Evolutionary conservation across 257 asterid species (phyloP).

Genomic region (Salvia hispanica): DNA sequence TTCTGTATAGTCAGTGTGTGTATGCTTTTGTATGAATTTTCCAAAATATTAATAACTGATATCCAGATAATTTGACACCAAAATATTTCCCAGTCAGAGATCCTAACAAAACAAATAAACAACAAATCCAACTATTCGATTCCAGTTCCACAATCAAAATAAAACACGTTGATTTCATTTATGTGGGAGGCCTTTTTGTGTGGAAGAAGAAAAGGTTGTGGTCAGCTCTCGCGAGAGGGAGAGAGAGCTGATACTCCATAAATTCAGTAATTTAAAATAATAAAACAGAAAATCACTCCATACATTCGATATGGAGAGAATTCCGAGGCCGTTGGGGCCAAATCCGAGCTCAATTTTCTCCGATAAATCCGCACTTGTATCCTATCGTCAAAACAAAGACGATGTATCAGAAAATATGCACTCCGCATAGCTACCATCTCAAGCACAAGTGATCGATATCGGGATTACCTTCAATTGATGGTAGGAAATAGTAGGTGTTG

Average conservation of each 20-base stretch:
- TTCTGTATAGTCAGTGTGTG: neutral
- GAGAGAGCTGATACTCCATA: slow-evolving; percentile 24
- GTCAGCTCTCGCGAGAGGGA: neutral
- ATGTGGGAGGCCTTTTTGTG: neutral
- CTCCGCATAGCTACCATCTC: neutral
- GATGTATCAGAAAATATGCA: slow-evolving; percentile 20
- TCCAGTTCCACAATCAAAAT: neutral
- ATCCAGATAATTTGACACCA: neutral
- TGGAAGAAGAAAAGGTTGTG: neutral
- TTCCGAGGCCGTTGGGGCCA: slow-evolving; percentile 85
- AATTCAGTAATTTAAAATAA: slow-evolving; percentile 20
- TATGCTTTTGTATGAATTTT: neutral
- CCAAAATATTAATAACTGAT: neutral
- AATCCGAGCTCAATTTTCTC: slow-evolving; percentile 77
- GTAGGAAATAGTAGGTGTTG: slow-evolving; percentile 62
- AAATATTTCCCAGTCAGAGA: neutral
- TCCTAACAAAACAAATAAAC: neutral
- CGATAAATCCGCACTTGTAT: slow-evolving; percentile 58
- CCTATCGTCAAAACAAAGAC: slow-evolving; percentile 54
- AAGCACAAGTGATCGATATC: neutral
- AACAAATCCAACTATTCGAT: neutral
- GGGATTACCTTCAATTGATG: slow-evolving; percentile 47
- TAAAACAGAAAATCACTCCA: slow-evolving; percentile 27
- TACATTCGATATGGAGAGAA: slow-evolving; percentile 74
- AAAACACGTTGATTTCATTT: neutral